Evolutionary conservation across 805 yeast genomes (phyloP), one percentile per base, ranked within the genome.

Genomic region (Candida silvicultrix): DNA sequence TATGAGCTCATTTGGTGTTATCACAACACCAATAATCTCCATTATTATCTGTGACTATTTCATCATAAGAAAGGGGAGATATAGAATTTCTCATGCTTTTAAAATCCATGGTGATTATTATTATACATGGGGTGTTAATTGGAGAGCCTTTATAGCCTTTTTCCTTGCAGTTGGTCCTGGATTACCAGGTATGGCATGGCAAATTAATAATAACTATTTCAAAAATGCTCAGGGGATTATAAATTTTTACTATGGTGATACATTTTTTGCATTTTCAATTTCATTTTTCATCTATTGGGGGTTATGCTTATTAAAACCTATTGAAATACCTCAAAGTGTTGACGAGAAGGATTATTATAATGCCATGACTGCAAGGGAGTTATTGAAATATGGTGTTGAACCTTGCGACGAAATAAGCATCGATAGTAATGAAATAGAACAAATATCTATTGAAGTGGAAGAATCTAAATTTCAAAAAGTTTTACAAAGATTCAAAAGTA

Each of bases 111-210:
- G 63, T 4, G 55, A 58, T 5, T 73, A 66, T 50, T 69, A 63
- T 53, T 66, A 64, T 50, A 57, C 54, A 15, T 48, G 55, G 34
- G 81, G 81, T 8, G 41, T 70, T 51, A 74, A 77, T 55, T 68
- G 67, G 62, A 63, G 73, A 48, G 69, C 75, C 5, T 46, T 67
- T 19, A 40, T 63, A 7, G 64, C 73, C 10, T 74, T 70, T 64
- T 44, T 67, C 5, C 50, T 60, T 5, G 71, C 73, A 29, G 63
- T 69, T 56, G 67, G 70, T 11, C 80, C 78, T 16, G 77, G 77
- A 19, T 46, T 77, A 22, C 81, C 81, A 3, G 81, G 81, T 32
- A 65, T 58, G 51, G 67, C 62, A 51, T 66, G 55, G 69, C 65
- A 52, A 54, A 63, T 60, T 40, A 67, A 58, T 43, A 49, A 61